Evolutionary conservation across 495 filamentous ascomycete species (phyloP), one percentile per base, ranked within the genome.

Genomic region (Daldinia concentrica): DNA sequence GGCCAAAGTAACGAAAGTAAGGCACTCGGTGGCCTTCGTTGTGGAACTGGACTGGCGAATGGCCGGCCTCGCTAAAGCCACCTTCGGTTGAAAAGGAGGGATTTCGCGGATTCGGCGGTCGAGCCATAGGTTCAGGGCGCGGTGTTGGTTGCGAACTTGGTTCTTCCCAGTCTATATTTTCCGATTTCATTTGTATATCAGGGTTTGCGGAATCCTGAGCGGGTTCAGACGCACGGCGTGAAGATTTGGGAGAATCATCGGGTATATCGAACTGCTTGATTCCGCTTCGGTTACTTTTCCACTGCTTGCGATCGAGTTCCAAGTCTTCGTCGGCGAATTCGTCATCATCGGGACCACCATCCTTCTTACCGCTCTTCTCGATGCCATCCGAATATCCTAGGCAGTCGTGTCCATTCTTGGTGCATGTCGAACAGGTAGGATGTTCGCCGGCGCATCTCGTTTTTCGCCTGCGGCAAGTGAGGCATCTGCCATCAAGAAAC

Each of bases 1-100:
- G 92, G 0, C 93, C 93, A 76, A 95, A 94, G 75, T 94, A 96
- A 50, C 93, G 83, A 77, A 95, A 96, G 76, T 93, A 96, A 2
- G 93, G 92, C 62, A 95, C 91, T 59, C 92, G 90, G 68, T 83
- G 82, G 30, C 81, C 90, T 82, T 82, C 89, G 78, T 58, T 80
- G 51, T 81, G 81, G 19, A 78, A 79, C 58, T 79, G 76, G n/a
- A 81, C 67, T 19, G 82, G 81, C 19, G 81, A 84, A 27, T 79
- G 80, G 56, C 74, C 77, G 45, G 75, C 77, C 19, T 81, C 77
- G 64, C 80, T 84, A 39, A 79, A 77, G 30, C 78, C 76, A 32
- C 82, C 79, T 30, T 82, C 80, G 68, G 76, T 74, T 62, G 79
- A 82, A 66, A 79, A 82, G 4, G 81, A 83, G 1, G 68, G 68